Evolutionary conservation across 345 rosid genomes (phyloP).

Genomic region (Brassica cretica): DNA sequence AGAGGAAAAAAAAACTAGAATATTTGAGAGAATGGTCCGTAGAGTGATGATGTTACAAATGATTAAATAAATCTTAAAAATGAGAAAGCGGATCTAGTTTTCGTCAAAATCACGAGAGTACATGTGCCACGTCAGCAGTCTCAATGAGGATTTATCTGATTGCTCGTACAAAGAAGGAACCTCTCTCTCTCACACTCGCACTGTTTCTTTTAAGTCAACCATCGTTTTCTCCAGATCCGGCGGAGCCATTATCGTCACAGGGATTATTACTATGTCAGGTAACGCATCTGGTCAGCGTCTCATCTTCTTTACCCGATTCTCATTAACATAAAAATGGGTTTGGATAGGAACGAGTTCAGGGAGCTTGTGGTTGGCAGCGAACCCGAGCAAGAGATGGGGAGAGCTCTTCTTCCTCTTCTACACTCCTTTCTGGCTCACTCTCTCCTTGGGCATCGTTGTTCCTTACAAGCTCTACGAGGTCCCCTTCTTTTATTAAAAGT

Average conservation of each 20-base stretch:
- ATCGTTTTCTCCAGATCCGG: background rate
- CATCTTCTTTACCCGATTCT: background rate
- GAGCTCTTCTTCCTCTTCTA: slow-evolving; percentile 90
- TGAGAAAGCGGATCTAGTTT: background rate
- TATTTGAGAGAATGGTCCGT: background rate
- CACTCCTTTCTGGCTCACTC: slow-evolving; percentile 95
- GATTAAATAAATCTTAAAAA: background rate
- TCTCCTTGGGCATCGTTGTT: slow-evolving; percentile 1
- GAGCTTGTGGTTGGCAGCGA: slow-evolving; percentile 74
- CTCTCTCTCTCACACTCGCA: background rate
- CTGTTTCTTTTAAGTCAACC: background rate
- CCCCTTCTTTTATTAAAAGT: background rate
- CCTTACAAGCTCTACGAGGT: slow-evolving; percentile 3
- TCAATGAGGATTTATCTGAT: background rate
- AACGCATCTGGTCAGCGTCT: no score
- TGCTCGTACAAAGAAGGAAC: background rate
- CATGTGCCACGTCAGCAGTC: background rate
- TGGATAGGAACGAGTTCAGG: slow-evolving; percentile 27
- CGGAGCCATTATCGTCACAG: background rate
- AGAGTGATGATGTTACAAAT: background rate
- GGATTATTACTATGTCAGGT: background rate
- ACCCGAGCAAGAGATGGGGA: slow-evolving; percentile 95
- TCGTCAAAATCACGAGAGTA: background rate
- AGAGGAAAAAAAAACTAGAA: background rate
- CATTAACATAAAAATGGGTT: background rate